phyloP scores from a whole-genome alignment of 2,329 filamentous ascomycete species.

The Shiraia bambusicola region DNA sequence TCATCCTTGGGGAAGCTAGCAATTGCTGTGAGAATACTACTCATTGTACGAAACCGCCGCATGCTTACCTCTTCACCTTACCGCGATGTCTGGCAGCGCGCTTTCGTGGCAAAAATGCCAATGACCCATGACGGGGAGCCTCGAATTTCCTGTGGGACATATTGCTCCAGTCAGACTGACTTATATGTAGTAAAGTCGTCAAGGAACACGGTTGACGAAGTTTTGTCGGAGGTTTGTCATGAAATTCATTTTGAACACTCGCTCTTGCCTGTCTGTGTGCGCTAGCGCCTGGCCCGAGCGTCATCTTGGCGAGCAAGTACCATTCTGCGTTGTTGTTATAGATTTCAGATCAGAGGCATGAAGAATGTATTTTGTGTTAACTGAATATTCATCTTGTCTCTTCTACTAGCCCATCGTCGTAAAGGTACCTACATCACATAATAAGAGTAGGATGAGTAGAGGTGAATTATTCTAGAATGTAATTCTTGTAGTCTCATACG shows the following conservation, averaged over 20 bases:
- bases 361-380: too few species aligned
- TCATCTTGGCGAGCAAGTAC: not conserved
- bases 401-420: too few species aligned
- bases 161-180: conserved; percentile 37
- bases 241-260: too few species aligned
- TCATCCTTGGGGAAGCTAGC: conserved; percentile 98
- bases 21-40: conserved; percentile 25
- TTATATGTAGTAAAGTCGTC: conserved; percentile 38
- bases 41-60: conserved; percentile 31
- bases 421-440: too few species aligned
- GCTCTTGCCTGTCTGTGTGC: too few species aligned
- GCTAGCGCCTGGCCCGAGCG: too few species aligned
- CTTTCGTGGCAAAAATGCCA: conserved; percentile 69
- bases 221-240: conserved; percentile 6
- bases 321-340: too few species aligned
- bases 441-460: too few species aligned
- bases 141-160: conserved; percentile 70
- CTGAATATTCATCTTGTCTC: too few species aligned
- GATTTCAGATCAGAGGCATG: too few species aligned
- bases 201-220: conserved; percentile 18
- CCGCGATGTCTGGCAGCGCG: conserved; percentile 90
- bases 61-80: conserved; percentile 95
- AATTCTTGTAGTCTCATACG: too few species aligned
- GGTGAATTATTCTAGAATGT: too few species aligned
- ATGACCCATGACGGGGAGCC: conserved; percentile 85